A percentile compares a stretch with the other conserved stretches of the same genome.
These are phyloP conservation scores for Fraxinus quadrangulata DNA, from an alignment of 257 asterid genomes.

Conservation along the genomic window DNA sequence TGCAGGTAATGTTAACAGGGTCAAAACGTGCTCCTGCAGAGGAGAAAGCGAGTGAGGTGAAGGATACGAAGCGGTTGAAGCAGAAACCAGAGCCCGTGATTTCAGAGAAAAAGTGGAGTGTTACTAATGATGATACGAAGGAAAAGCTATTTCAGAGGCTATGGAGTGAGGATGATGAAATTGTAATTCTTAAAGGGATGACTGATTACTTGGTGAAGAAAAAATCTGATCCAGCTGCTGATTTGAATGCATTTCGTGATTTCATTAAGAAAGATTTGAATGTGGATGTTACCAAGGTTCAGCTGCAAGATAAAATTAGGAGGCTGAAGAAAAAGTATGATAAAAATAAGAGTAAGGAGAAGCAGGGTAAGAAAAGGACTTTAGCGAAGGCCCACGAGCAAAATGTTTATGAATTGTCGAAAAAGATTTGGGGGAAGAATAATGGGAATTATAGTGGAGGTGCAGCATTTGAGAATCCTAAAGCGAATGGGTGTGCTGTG, in stretches of 20 bases:
- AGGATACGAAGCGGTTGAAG: no score
- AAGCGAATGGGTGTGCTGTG: constrained; percentile 23
- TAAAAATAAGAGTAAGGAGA: constrained; percentile 44
- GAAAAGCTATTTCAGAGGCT: neutral
- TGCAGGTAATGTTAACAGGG: no score
- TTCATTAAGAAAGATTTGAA: constrained; percentile 47
- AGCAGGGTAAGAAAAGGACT: constrained; percentile 37
- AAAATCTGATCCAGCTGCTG: constrained; percentile 39
- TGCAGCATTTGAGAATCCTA: constrained; percentile 2
- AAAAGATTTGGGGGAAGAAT: constrained; percentile 49
- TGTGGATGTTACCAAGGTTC: constrained; percentile 36
- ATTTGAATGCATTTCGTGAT: constrained; percentile 48
- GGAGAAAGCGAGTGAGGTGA: no score
- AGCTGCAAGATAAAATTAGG: constrained; percentile 57
- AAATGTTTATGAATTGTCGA: constrained; percentile 43
- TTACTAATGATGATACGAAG: neutral
- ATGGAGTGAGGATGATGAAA: constrained; percentile 58
- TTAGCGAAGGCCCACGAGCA: constrained; percentile 51
- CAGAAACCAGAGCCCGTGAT: no score
- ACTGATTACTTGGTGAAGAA: constrained; percentile 38
- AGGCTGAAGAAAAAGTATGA: constrained; percentile 50
- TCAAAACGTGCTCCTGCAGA: no score
- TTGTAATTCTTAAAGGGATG: constrained; percentile 42
- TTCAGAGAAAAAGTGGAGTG: neutral
- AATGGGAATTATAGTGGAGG: constrained; percentile 19